phyloP scores from a whole-genome alignment of 1,284 basidiomycete genomes.

The Phellinidium pouzarii region DNA sequence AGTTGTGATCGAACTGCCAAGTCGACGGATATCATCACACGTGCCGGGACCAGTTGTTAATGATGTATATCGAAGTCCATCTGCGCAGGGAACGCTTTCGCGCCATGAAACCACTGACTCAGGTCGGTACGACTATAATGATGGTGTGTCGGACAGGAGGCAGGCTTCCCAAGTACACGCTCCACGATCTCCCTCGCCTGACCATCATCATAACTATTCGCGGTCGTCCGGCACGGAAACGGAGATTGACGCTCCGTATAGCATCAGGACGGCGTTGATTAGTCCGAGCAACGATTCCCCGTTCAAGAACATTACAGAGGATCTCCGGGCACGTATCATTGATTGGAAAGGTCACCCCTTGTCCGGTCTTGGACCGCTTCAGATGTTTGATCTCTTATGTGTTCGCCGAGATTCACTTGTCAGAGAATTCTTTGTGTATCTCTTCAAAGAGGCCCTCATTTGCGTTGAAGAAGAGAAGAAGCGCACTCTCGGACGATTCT shows the following conservation, averaged over 20 bases:
- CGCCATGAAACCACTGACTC: constrained; percentile 11
- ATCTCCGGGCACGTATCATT: constrained; percentile 80
- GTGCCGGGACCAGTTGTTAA: constrained; percentile 54
- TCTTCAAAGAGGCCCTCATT: constrained; percentile 94
- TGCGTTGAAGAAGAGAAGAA: constrained; percentile 95
- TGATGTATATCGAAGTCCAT: constrained; percentile 31
- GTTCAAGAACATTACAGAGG: constrained; percentile 77
- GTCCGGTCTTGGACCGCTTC: constrained; percentile 78
- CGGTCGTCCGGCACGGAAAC: constrained; percentile 16
- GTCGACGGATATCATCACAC: constrained; percentile 49
- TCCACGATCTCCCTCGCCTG: constrained; percentile 18
- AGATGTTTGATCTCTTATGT: constrained; percentile 86
- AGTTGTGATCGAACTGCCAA: constrained; percentile 82
- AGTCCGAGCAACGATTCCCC: constrained; percentile 51
- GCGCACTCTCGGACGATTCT: constrained; percentile 63
- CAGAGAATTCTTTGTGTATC: constrained; percentile 89
- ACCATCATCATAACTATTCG: constrained; percentile 9
- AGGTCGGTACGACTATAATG: constrained; percentile 13
- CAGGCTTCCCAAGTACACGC: constrained; percentile 10
- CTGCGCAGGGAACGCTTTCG: constrained; percentile 25
- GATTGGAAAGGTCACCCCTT: constrained; percentile 93
- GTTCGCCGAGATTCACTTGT: constrained; percentile 84
- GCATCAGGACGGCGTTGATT: constrained; percentile 5
- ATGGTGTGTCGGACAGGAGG: constrained; percentile 10
- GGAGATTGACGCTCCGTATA: constrained; percentile 19